Evolutionary conservation across 257 asterid genomes (phyloP).

Genomic region (Marsdenia floribunda): DNA sequence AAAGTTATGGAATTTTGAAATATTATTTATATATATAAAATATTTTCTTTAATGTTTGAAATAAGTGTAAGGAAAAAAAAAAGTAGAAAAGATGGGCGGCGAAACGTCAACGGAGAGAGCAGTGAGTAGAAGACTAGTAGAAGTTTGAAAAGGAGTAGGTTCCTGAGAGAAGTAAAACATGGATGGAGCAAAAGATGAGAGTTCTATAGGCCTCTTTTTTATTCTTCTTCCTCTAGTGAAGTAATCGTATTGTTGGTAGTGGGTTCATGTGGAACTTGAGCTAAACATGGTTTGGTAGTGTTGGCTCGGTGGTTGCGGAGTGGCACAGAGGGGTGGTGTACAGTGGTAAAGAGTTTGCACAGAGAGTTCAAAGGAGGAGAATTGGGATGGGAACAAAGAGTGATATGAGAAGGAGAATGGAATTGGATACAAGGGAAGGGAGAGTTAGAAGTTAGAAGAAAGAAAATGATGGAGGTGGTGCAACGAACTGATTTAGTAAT

Average conservation of each 20-base stretch:
- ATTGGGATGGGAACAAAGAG: neutral
- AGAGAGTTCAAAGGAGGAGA: conserved; percentile 5
- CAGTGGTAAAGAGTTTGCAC: conserved; percentile 4
- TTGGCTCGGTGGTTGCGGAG: conserved; percentile 20
- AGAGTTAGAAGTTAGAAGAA: conserved; percentile 19
- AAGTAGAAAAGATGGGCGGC: no score
- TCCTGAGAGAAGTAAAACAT: conserved; percentile 42
- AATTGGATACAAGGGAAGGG: conserved; percentile 12
- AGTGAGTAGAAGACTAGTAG: conserved; percentile 87
- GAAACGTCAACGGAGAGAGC: conserved; percentile 85
- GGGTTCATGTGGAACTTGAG: conserved; percentile 23
- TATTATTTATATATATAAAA: no score
- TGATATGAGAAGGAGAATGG: neutral
- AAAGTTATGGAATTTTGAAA: no score
- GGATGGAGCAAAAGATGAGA: conserved; percentile 43
- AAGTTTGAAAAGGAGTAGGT: conserved; percentile 62
- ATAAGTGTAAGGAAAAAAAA: no score
- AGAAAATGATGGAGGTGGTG: conserved; percentile 19
- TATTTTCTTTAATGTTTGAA: no score
- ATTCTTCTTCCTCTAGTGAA: conserved; percentile 13
- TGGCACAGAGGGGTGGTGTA: conserved; percentile 16
- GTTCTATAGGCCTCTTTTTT: conserved; percentile 60
- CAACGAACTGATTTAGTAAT: no score
- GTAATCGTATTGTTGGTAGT: neutral
- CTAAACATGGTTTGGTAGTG: conserved; percentile 21